These are phyloP conservation scores for Pyricularia pennisetigena DNA, from an alignment of 2,329 filamentous ascomycete genomes.

Conservation along the genomic window DNA sequence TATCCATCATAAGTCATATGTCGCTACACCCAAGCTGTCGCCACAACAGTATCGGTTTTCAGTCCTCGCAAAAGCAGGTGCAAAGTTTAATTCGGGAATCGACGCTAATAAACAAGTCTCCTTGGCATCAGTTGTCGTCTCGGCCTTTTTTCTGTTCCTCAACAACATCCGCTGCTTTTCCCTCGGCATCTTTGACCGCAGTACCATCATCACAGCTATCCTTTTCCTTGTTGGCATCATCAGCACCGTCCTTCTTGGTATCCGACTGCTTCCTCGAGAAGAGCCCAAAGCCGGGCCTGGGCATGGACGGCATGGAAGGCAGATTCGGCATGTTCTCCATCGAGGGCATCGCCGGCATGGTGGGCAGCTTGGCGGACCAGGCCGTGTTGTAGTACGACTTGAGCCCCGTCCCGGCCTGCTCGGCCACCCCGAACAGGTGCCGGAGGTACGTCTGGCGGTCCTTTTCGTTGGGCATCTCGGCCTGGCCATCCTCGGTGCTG, in stretches of 20 bases:
- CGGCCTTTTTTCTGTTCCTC: background rate
- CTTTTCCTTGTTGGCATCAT: background rate
- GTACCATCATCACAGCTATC: background rate
- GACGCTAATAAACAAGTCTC: background rate
- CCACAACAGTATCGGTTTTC: background rate
- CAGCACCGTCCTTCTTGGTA: background rate
- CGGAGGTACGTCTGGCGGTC: slow-evolving; percentile 33
- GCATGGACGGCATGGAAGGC: slow-evolving; percentile 15
- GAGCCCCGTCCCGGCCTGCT: slow-evolving; percentile 35
- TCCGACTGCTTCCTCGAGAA: slow-evolving; percentile 7
- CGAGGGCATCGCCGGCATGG: slow-evolving; percentile 24
- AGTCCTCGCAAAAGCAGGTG: background rate
- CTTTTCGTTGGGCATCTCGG: slow-evolving; percentile 17
- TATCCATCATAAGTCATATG: background rate
- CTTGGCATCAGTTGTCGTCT: background rate
- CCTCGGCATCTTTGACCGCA: background rate
- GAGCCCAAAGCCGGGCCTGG: slow-evolving; percentile 1
- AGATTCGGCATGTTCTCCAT: slow-evolving; percentile 16
- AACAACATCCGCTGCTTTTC: background rate
- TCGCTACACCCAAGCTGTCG: background rate
- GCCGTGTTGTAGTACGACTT: slow-evolving; percentile 12
- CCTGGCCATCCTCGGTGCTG: slow-evolving; percentile 18
- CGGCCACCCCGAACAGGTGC: slow-evolving; percentile 37
- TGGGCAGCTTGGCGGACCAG: slow-evolving; percentile 30
- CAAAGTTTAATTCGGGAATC: background rate